Evolutionary conservation across 208 protist species (phyloP), one percentile per base, ranked within the genome.

Genomic region (Angomonas ambiguus): DNA sequence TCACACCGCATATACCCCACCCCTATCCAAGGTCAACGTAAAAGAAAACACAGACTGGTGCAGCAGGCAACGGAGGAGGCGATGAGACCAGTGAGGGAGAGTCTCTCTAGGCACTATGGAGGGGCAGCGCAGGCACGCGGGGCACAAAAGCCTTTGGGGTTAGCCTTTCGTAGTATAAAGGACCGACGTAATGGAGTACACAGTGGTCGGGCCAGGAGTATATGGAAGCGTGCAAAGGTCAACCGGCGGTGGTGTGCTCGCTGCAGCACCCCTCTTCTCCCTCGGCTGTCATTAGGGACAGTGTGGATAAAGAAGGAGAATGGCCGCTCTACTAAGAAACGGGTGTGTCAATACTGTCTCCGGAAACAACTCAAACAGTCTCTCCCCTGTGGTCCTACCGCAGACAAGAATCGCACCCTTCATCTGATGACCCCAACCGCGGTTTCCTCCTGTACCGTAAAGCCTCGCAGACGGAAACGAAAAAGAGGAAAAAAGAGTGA

Each of bases 21-120:
- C 8, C 38, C 38, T 8, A 8, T 16, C 38, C 38, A 16, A 45
- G 16, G 41, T 1, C 59, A 20, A 72, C 49, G 20, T 8, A 32
- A 25, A 22, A 27, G 11, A 53, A 24, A 4, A 33, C 59, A 3
- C 67, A 58, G 49, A 56, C 8, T 20, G 5, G 0, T 58, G 57
- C 5, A 62, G 65, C n/a, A n/a, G n/a, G n/a, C n/a, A n/a, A n/a
- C n/a, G n/a, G n/a, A n/a, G n/a, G n/a, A n/a, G n/a, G n/a, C n/a
- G 28, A 56, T 61, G 57, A 6, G 1, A 11, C 69, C 72, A 1
- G 69, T 93, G 33, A 69, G 79, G 20, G 53, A 70, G 24, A 78
- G 88, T 56, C 41, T 95, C 16, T 87, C 84, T 1, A 82, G 82
- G 5, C 89, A 95, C 72, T 95, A 89, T 69, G 89, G 89, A 33